These are phyloP conservation scores for Hypoxylon perforatum DNA, from an alignment of 495 filamentous ascomycete species.

Conservation along the genomic window DNA sequence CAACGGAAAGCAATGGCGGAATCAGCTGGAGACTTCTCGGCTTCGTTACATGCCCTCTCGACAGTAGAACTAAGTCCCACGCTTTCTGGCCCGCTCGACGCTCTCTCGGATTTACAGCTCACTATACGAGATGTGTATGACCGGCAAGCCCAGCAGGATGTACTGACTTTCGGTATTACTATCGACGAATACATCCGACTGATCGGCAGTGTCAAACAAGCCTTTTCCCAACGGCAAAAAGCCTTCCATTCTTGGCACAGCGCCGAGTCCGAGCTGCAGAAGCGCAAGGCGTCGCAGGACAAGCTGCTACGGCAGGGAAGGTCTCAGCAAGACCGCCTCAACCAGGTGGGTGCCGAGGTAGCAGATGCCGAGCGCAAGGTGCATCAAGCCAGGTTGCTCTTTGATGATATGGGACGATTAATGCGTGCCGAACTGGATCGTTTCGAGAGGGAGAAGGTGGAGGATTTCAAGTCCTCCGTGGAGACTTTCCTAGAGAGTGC, in stretches of 20 bases:
- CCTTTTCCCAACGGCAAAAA: slow-evolving; percentile 92
- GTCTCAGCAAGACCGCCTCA: slow-evolving; percentile 93
- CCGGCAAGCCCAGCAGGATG: slow-evolving; percentile 95
- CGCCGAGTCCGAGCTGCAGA: slow-evolving; percentile 87
- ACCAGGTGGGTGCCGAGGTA: slow-evolving; percentile 90
- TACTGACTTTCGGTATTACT: slow-evolving; percentile 94
- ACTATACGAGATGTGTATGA: slow-evolving; percentile 96
- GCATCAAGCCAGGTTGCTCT: slow-evolving; percentile 88
- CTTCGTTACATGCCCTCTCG: slow-evolving; percentile 87
- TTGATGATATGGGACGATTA: slow-evolving; percentile 96
- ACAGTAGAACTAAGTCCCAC: slow-evolving; percentile 88
- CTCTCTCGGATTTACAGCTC: slow-evolving; percentile 89
- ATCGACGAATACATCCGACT: slow-evolving; percentile 98
- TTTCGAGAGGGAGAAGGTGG: slow-evolving; percentile 97
- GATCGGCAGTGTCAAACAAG: slow-evolving; percentile 91
- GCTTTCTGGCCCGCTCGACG: slow-evolving; percentile 88
- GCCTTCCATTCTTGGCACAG: slow-evolving; percentile 92
- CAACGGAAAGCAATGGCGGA: slow-evolving; percentile 94
- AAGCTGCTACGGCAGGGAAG: slow-evolving; percentile 93
- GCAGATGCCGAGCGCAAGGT: slow-evolving; percentile 91
- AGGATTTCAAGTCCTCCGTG: slow-evolving; percentile 98
- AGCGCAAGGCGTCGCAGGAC: slow-evolving; percentile 85
- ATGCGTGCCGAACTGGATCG: slow-evolving; percentile 91
- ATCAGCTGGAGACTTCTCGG: slow-evolving; percentile 90
- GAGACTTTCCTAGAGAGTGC: slow-evolving; percentile 97